phyloP scores from a whole-genome alignment of 83 land plant genomes.

The Diphasiastrum complanatum region DNA sequence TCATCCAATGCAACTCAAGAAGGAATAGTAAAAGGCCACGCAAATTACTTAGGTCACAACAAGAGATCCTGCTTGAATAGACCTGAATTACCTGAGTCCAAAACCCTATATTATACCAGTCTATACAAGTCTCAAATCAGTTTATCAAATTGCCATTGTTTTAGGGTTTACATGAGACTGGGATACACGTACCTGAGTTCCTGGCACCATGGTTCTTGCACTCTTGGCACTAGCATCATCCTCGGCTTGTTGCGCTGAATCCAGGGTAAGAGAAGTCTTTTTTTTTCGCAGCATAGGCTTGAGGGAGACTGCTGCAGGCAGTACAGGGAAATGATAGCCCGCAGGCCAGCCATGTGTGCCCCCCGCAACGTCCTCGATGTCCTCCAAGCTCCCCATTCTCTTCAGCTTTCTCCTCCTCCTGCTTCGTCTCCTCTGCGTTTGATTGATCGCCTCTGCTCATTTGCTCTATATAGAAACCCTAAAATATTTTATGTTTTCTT shows the following conservation, averaged over 20 bases:
- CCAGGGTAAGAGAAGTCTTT: slow-evolving; percentile 6
- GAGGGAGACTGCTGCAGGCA: neutral
- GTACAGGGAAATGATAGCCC: slow-evolving; percentile 46
- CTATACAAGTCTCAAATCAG: neutral
- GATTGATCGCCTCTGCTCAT: no score
- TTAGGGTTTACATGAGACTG: neutral
- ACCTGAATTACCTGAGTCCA: no score
- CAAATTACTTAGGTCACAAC: no score
- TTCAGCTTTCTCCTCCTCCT: no score
- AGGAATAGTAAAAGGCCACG: neutral
- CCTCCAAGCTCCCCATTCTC: slow-evolving; percentile 50
- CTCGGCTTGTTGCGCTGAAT: slow-evolving; percentile 8
- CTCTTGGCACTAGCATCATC: slow-evolving; percentile 9
- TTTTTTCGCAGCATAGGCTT: slow-evolving; percentile 29
- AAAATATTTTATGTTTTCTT: no score
- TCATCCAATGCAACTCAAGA: no score
- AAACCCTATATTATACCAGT: neutral
- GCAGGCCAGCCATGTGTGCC: slow-evolving; percentile 39
- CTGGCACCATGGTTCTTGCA: slow-evolving; percentile 37
- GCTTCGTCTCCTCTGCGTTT: no score
- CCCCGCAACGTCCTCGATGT: slow-evolving; percentile 63
- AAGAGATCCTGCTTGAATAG: no score
- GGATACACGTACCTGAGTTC: slow-evolving; percentile 44
- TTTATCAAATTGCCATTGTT: neutral
- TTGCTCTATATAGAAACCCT: no score